phyloP scores from a whole-genome alignment of 2,329 filamentous ascomycete species.

The Fulvia fulva region DNA sequence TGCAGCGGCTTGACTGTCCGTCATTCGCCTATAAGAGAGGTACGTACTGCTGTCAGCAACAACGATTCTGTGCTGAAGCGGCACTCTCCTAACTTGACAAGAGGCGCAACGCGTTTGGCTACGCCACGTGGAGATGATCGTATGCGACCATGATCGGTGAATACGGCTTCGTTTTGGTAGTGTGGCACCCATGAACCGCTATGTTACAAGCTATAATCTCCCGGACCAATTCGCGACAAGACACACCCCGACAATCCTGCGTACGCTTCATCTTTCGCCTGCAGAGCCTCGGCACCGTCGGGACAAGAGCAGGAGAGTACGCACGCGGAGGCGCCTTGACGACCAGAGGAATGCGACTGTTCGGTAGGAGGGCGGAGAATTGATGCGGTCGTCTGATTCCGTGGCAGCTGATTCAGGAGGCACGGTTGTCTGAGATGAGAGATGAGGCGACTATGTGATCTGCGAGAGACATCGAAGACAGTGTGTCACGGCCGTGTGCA shows the following conservation, averaged over 20 bases:
- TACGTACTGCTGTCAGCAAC: background rate
- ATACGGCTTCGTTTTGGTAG: background rate
- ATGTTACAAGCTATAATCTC: background rate
- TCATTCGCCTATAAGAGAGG: background rate
- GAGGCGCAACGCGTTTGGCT: background rate
- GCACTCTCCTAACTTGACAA: background rate
- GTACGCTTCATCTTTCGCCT: background rate
- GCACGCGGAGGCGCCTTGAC: background rate
- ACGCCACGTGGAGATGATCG: background rate
- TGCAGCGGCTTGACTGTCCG: background rate
- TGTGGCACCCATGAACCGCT: background rate
- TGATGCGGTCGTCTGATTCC: background rate
- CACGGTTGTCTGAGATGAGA: background rate
- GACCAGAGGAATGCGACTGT: background rate
- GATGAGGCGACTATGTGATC: too few species aligned
- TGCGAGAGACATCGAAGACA: too few species aligned
- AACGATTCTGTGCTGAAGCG: background rate
- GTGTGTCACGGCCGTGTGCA: too few species aligned
- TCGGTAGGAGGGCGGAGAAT: background rate
- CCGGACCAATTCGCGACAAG: background rate
- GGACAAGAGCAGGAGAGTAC: background rate
- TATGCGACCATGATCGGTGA: background rate
- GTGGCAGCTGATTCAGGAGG: background rate
- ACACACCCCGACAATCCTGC: background rate
- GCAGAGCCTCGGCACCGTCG: background rate